Evolutionary conservation across 140 eudicot genomes (phyloP), one percentile per base, ranked within the genome.

Genomic region (Erigeron philadelphicus): DNA sequence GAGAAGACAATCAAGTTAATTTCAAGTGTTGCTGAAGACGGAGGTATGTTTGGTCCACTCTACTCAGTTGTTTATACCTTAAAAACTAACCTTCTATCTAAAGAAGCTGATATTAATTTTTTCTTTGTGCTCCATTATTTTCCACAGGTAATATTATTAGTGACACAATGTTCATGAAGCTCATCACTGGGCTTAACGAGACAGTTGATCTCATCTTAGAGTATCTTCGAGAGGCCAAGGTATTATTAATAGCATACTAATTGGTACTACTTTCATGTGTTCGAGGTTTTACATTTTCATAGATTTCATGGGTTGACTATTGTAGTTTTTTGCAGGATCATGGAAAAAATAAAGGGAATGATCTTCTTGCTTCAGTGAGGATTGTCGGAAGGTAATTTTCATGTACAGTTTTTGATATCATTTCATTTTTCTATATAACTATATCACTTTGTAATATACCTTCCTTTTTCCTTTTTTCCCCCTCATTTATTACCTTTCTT

Each of bases 181-280:
- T 93, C 67, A 89, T 93, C n/a, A 50, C 67, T 63, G 96, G 96
- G 76, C 87, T 93, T 73, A 83, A 93, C 56, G 98, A 93, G 82
- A 84, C 96, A 10, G 73, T 85, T 72, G 88, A 80, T 63, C 82
- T 89, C 68, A 86, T 87, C 45, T 80, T 93, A 43, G 98, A 93
- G 73, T 93, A 84, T 78, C 72, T 93, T 80, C 91, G 87, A 71
- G 98, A 93, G 76, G 97, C 94, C 61, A 93, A 89, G 95, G 97
- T 83, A 72, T 72, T 53, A 35, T 5, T 54, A 15, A 50, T 67
- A 25, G 15, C 11, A n/a, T 46, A 13, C 7, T 45, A 31, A 31
- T 8, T 41, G n/a, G 1, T 66, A 15, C 66, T 44, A 56, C 9
- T 67, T 62, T 38, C 31, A 19, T 11, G 53, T 50, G 19, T 57